These are phyloP conservation scores for Stylonectria norvegica DNA, from an alignment of 2,329 filamentous ascomycete genomes.

Conservation along the genomic window DNA sequence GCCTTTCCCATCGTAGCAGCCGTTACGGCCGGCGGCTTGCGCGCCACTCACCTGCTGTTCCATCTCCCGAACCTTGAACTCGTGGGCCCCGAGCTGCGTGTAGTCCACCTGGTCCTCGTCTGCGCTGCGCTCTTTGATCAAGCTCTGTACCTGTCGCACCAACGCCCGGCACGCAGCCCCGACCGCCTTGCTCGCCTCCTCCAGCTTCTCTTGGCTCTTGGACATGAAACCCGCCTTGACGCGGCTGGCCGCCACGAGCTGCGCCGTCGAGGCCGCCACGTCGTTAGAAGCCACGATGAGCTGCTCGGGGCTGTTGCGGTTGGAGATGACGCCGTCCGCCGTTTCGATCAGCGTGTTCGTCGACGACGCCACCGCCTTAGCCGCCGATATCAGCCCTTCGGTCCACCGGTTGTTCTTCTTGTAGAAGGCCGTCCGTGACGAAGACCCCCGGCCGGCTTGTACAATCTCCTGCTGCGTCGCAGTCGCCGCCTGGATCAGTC, in stretches of 20 bases:
- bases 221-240: conserved; percentile 99
- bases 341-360: conserved; percentile 98
- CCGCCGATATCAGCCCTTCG: conserved; percentile 92
- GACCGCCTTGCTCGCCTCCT: conserved; percentile 89
- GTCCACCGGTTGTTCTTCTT: conserved; percentile 99
- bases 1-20: conserved; percentile 17
- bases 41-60: conserved; percentile 80
- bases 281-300: conserved; percentile 97
- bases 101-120: conserved; percentile 88
- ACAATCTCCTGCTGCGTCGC: conserved; percentile 95
- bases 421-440: conserved; percentile 91
- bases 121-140: conserved; percentile 82
- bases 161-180: conserved; percentile 82
- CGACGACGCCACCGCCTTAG: conserved; percentile 89
- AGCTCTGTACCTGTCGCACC: conserved; percentile 88
- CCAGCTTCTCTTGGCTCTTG: conserved; percentile 88
- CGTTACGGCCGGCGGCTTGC: conserved; percentile 16
- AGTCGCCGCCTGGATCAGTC: conserved; percentile 92
- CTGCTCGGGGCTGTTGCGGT: conserved; percentile 91
- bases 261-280: conserved; percentile 91
- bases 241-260: conserved; percentile 89
- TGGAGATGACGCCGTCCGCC: conserved; percentile 88
- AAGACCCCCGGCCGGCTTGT: conserved; percentile 81
- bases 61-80: conserved; percentile 99
- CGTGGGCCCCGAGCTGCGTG: conserved; percentile 79